phyloP scores from a whole-genome alignment of 371 early-diverging fungal species.

The Encephalitozoon cuniculi region DNA sequence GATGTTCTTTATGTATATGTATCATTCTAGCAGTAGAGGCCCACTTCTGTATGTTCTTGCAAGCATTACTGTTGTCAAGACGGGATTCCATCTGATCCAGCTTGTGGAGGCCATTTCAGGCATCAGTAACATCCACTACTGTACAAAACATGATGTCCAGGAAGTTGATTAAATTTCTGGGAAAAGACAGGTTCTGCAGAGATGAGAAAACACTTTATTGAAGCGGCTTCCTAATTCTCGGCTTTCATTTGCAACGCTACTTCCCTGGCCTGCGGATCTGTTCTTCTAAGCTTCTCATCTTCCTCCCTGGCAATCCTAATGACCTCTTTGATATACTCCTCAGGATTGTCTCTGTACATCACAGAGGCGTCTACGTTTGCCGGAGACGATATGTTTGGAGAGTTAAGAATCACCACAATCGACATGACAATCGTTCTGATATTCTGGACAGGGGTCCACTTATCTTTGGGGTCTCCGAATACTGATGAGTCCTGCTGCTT shows the following conservation, averaged over 20 bases:
- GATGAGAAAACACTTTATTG: conserved; percentile 2
- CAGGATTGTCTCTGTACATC: conserved; percentile 39
- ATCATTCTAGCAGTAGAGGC: neutral
- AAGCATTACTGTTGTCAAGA: neutral
- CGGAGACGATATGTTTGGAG: conserved; percentile 93
- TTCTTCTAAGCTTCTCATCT: conserved; percentile 19
- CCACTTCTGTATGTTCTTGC: neutral
- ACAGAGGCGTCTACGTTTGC: conserved; percentile 88
- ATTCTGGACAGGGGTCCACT: conserved; percentile 77
- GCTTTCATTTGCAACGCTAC: neutral
- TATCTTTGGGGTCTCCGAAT: conserved; percentile 63
- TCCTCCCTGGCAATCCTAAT: conserved; percentile 14
- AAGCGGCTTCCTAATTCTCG: neutral
- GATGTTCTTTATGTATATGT: conserved; percentile 12
- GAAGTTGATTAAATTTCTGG: neutral
- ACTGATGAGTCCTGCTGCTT: conserved; percentile 60
- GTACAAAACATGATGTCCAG: neutral
- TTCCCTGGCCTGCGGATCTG: conserved; percentile 3
- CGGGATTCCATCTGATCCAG: conserved; percentile 12
- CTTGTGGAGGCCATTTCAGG: neutral
- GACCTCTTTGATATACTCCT: conserved; percentile 56
- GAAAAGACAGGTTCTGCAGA: neutral
- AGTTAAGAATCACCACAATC: conserved; percentile 78
- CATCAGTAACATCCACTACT: neutral
- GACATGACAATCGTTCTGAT: conserved; percentile 87